Evolutionary conservation across 257 asterid species (phyloP).

Genomic region (Solanum microdontum): DNA sequence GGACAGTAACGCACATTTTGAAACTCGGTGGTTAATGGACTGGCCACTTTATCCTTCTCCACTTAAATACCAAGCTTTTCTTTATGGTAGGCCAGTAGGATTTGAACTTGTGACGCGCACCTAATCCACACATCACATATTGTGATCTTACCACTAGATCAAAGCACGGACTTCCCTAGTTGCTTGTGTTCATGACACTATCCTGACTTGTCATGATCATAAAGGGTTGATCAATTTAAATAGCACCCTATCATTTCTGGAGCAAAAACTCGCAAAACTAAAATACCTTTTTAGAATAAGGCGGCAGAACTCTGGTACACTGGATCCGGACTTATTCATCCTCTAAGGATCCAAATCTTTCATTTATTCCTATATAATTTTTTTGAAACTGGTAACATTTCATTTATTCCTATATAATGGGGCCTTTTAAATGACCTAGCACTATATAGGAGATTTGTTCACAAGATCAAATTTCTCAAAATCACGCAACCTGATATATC

Average conservation of each 20-base stretch:
- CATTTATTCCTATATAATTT: background rate
- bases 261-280: background rate
- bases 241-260: background rate
- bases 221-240: background rate
- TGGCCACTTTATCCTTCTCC: background rate
- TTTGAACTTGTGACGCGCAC: background rate
- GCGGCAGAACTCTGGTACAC: background rate
- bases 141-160: background rate
- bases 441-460: background rate
- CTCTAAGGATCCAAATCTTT: background rate
- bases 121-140: background rate
- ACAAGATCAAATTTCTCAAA: background rate
- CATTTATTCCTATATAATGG: background rate
- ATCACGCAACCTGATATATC: background rate
- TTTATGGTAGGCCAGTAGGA: background rate
- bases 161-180: background rate
- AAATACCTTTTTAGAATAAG: background rate
- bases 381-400: background rate
- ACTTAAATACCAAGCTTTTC: background rate
- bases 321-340: background rate
- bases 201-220: background rate
- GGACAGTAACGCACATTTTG: background rate
- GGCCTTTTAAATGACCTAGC: background rate
- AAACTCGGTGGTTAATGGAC: background rate
- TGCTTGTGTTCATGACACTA: background rate